These are phyloP conservation scores for Leptographium flavum DNA, from an alignment of 2,329 filamentous ascomycete genomes.

Conservation along the genomic window DNA sequence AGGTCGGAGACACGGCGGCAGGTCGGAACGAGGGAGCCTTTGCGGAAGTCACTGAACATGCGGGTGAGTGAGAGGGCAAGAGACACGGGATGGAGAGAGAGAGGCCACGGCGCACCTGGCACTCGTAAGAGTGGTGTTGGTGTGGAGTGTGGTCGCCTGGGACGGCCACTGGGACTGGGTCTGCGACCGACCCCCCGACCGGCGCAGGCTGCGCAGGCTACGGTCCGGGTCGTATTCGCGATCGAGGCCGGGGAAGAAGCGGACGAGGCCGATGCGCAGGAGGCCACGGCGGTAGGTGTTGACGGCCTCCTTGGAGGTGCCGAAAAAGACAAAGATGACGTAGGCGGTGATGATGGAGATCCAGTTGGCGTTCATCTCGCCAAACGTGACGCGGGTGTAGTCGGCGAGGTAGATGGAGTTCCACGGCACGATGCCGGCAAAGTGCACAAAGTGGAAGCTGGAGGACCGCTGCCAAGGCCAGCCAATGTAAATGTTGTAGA, in stretches of 20 bases:
- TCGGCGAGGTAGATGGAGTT: constrained; percentile 31
- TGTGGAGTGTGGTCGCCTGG: no score
- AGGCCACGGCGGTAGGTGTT: constrained; percentile 30
- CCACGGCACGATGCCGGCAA: constrained; percentile 23
- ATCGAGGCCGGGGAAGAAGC: constrained; percentile 26
- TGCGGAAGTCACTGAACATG: constrained; percentile 4
- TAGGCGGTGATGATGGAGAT: constrained; percentile 31
- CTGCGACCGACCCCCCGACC: not conserved
- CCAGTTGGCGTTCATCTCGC: constrained; percentile 31
- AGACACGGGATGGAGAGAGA: no score
- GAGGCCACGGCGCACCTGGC: no score
- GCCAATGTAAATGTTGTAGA: constrained; percentile 24
- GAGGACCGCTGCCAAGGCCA: constrained; percentile 21
- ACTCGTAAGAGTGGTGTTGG: no score
- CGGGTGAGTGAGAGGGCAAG: no score
- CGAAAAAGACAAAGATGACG: constrained; percentile 39
- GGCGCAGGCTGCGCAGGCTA: not conserved
- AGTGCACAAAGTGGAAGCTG: constrained; percentile 27
- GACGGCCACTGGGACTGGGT: no score
- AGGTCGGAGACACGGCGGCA: not conserved
- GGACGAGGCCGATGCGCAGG: constrained; percentile 26
- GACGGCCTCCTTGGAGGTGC: constrained; percentile 37
- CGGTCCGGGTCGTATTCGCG: constrained; percentile 17
- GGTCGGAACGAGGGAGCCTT: constrained; percentile 3
- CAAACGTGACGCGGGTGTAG: constrained; percentile 24